phyloP scores from a whole-genome alignment of 192 early-diverging fungal genomes.

The Phlyctochytrium arcticum region DNA sequence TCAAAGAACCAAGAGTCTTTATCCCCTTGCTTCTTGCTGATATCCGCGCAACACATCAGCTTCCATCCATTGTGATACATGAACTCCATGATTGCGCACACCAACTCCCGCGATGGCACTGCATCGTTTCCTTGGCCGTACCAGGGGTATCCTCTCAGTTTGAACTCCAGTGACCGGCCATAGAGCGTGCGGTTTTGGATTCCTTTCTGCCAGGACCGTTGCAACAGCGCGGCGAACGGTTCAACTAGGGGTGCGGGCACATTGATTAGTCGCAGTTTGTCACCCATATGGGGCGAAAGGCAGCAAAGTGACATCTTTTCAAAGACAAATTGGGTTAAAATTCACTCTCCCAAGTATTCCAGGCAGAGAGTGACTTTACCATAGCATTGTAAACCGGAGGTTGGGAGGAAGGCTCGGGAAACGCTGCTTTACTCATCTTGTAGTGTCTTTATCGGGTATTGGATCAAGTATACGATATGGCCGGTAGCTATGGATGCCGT shows the following conservation, averaged over 20 bases:
- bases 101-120: background rate
- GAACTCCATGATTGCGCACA: background rate
- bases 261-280: conserved; percentile 2
- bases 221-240: background rate
- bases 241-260: background rate
- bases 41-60: background rate
- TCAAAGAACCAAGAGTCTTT: conserved; percentile 11
- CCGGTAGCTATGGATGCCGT: too few species aligned
- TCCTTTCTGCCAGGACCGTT: background rate
- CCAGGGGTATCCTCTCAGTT: conserved; percentile 9
- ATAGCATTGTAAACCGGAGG: too few species aligned
- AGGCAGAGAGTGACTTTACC: too few species aligned
- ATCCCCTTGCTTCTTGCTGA: conserved; percentile 3
- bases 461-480: too few species aligned
- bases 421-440: too few species aligned
- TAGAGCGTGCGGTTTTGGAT: background rate
- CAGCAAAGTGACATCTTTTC: background rate
- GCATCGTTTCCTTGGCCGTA: background rate
- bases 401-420: too few species aligned
- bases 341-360: too few species aligned
- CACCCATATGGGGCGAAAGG: conserved; percentile 3
- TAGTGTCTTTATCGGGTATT: too few species aligned
- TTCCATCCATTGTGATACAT: conserved; percentile 7
- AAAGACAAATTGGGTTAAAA: too few species aligned
- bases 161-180: background rate